phyloP scores from a whole-genome alignment of 2,329 filamentous ascomycete genomes.

The Zymoseptoria passerinii region DNA sequence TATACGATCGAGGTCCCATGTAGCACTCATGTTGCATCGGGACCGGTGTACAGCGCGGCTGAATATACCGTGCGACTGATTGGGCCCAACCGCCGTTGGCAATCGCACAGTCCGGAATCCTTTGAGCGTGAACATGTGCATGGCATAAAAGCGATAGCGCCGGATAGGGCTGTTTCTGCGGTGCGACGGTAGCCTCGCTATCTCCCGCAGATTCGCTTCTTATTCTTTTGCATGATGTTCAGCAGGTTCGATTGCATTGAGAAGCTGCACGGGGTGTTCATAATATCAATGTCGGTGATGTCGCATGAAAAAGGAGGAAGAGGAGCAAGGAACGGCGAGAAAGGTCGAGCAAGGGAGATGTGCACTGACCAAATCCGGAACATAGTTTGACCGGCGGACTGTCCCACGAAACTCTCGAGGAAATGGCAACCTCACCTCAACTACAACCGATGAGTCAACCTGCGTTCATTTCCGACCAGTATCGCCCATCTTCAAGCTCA shows the following conservation, averaged over 20 bases:
- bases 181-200: neutral
- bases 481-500: neutral
- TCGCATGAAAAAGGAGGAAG: neutral
- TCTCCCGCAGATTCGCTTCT: neutral
- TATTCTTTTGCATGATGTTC: too few species aligned
- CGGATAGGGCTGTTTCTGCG: neutral
- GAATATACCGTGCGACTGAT: neutral
- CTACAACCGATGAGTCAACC: too few species aligned
- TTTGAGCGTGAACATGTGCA: neutral
- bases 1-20: neutral
- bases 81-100: neutral
- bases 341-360: neutral
- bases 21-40: neutral
- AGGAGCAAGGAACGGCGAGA: neutral
- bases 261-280: neutral
- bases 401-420: neutral
- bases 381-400: neutral
- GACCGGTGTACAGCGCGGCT: neutral
- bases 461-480: too few species aligned
- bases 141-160: neutral
- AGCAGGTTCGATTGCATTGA: too few species aligned
- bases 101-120: neutral
- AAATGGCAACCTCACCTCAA: neutral
- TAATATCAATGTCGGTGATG: neutral
- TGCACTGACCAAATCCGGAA: neutral